Evolutionary conservation across 2,329 filamentous ascomycete species (phyloP).

Genomic region (Akanthomyces muscarius): DNA sequence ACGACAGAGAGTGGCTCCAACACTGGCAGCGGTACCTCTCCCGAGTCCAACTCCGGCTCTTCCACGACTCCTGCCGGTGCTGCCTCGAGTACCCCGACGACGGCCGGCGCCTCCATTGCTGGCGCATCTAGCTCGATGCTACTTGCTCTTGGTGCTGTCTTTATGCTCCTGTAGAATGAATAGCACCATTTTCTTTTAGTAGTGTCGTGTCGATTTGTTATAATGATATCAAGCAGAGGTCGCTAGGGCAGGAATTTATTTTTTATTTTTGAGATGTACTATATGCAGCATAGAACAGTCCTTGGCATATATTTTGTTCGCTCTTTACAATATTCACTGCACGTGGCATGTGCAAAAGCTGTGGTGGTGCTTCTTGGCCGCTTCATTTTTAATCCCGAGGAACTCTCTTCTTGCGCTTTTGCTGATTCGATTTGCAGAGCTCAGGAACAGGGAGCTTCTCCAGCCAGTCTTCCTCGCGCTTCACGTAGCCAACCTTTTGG

Average conservation of each 20-base stretch:
- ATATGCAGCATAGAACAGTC: neutral
- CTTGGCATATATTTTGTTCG: neutral
- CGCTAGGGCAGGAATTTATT: neutral
- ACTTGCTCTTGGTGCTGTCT: slow-evolving; percentile 38
- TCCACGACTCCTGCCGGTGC: slow-evolving; percentile 5
- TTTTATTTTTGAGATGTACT: neutral
- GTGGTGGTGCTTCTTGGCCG: neutral
- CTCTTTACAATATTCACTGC: neutral
- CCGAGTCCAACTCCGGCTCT: slow-evolving; percentile 20
- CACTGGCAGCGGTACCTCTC: slow-evolving; percentile 21
- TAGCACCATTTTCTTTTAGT: neutral
- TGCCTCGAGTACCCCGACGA: slow-evolving; percentile 19
- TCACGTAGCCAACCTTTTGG: slow-evolving; percentile 70
- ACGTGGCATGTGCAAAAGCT: neutral
- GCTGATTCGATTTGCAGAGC: slow-evolving; percentile 68
- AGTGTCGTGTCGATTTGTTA: neutral
- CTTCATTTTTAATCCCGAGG: slow-evolving; percentile 8
- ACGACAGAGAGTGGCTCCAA: slow-evolving; percentile 17
- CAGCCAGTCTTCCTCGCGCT: slow-evolving; percentile 57
- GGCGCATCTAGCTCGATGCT: slow-evolving; percentile 41
- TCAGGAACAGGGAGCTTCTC: slow-evolving; percentile 57
- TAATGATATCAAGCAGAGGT: slow-evolving; percentile 12
- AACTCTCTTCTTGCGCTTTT: slow-evolving; percentile 49
- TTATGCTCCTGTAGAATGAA: slow-evolving; percentile 37
- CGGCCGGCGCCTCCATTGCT: slow-evolving; percentile 23